These are phyloP conservation scores for Lactifluus subvellereus DNA, from an alignment of 768 basidiomycete genomes.

Conservation along the genomic window DNA sequence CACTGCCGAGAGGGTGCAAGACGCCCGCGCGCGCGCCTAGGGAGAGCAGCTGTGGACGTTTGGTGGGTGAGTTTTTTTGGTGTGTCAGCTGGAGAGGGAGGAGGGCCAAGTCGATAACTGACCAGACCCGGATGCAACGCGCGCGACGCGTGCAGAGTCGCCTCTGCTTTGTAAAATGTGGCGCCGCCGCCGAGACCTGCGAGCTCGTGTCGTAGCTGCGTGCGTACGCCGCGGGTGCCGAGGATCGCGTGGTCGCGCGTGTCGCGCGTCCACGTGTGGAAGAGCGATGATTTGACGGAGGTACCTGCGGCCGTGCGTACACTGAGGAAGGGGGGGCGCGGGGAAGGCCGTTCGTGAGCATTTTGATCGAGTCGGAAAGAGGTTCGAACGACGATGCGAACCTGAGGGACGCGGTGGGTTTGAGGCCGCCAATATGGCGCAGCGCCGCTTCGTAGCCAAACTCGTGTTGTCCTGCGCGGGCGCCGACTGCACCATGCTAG, in stretches of 20 bases:
- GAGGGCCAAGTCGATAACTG: too few relatives aligned
- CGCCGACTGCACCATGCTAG: slow-evolving; percentile 11
- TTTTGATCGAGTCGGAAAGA: not conserved
- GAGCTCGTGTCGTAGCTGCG: slow-evolving; percentile 59
- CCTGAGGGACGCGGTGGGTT: slow-evolving; percentile 79
- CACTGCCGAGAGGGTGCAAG: slow-evolving; percentile 48
- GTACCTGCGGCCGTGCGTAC: slow-evolving; percentile 82
- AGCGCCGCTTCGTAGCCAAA: slow-evolving; percentile 78
- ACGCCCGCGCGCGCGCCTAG: slow-evolving; percentile 67
- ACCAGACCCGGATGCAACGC: slow-evolving; percentile 54
- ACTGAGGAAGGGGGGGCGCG: slow-evolving; percentile 36
- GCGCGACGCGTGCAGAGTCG: slow-evolving; percentile 58
- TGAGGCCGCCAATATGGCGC: slow-evolving; percentile 66
- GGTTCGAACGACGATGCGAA: slow-evolving; percentile 30
- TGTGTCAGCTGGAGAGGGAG: not conserved
- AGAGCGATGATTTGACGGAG: slow-evolving; percentile 74
- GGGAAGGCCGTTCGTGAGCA: not conserved
- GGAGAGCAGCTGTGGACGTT: slow-evolving; percentile 56
- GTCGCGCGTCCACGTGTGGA: slow-evolving; percentile 71
- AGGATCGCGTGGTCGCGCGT: slow-evolving; percentile 66
- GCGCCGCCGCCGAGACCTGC: slow-evolving; percentile 83
- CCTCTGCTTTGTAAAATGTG: slow-evolving; percentile 66
- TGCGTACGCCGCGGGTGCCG: slow-evolving; percentile 55
- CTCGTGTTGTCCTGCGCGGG: slow-evolving; percentile 54
- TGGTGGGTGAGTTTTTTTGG: not conserved